Conservation (phyloP, 78 protist genomes). For the Diacronema lutheri region DNA sequence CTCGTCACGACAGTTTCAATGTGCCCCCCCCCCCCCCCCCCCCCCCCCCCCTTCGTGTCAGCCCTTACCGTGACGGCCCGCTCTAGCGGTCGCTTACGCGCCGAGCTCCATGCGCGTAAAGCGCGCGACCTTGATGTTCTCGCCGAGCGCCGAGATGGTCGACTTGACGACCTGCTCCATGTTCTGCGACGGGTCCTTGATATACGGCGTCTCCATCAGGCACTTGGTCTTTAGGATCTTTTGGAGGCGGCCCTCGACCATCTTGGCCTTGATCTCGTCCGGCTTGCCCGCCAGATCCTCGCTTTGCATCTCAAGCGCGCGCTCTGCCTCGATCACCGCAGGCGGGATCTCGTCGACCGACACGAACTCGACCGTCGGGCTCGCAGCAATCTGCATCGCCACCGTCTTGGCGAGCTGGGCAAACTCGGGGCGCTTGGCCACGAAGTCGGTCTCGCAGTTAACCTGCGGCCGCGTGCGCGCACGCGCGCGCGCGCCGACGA, state of each 20-base stretch:
- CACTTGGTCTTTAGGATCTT: constrained; percentile 24
- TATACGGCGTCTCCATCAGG: constrained; percentile 28
- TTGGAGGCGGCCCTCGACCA: constrained; percentile 19
- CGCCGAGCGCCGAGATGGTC: constrained; percentile 14
- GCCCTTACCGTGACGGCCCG: too few species aligned
- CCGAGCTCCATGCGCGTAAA: constrained; percentile 9
- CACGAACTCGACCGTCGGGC: background rate
- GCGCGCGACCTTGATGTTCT: constrained; percentile 32
- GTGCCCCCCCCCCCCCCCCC: too few species aligned
- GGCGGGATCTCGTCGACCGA: background rate
- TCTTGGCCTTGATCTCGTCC: constrained; percentile 19
- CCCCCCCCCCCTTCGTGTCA: too few species aligned
- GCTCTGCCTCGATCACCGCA: background rate
- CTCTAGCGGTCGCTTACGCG: too few species aligned
- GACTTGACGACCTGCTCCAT: background rate
- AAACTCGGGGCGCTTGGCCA: constrained; percentile 26
- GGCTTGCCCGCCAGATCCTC: constrained; percentile 37
- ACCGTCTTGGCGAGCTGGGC: constrained; percentile 20
- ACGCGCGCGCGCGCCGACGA: too few species aligned
- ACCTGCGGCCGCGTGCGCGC: background rate
- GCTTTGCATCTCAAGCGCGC: constrained; percentile 2
- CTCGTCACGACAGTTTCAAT: too few species aligned
- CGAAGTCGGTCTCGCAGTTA: constrained; percentile 46
- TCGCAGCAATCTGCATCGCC: background rate
- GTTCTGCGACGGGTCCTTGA: background rate